Evolutionary conservation across 352 stramenopile species (phyloP).

Genomic region (Phytophthora agathidicida): DNA sequence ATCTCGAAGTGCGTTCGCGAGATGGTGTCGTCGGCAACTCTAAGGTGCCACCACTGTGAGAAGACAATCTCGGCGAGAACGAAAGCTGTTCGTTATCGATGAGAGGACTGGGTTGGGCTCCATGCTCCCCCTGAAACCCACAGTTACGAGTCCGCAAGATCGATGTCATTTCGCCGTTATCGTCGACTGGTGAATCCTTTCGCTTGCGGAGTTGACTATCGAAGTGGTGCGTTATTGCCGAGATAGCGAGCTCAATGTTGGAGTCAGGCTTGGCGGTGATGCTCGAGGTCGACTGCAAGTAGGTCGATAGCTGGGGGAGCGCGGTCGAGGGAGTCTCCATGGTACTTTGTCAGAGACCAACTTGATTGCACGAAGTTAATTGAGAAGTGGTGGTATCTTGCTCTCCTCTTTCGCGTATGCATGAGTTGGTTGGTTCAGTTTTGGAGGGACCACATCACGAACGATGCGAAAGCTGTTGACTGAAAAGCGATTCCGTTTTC

Average conservation of each 20-base stretch:
- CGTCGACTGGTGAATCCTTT: not conserved
- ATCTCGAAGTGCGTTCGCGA: constrained; percentile 33
- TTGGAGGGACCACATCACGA: not conserved
- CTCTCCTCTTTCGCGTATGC: constrained; percentile 5
- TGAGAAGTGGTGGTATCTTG: constrained; percentile 8
- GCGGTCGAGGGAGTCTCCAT: constrained; percentile 10
- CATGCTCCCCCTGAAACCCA: not conserved
- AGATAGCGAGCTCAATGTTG: constrained; percentile 12
- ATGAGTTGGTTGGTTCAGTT: constrained; percentile 10
- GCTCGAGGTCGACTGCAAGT: constrained; percentile 4
- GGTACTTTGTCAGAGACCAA: not conserved
- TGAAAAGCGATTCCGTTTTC: constrained; percentile 1
- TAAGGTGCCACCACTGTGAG: not conserved
- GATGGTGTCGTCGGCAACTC: constrained; percentile 4
- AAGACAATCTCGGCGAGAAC: not conserved
- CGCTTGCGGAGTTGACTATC: constrained; percentile 18
- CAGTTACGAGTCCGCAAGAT: not conserved
- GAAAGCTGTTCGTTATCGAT: not conserved
- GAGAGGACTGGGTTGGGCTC: not conserved
- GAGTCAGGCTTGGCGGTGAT: not conserved
- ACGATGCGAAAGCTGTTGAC: no score
- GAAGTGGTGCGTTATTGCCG: constrained; percentile 12
- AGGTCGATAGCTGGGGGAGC: constrained; percentile 6
- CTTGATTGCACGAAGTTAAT: constrained; percentile 1
- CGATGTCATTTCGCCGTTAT: not conserved